A percentile compares a stretch with the other conserved stretches of the same genome.
Conservation (phyloP, 768 basidiomycete genomes). For the Tricholoma sp. region DNA sequence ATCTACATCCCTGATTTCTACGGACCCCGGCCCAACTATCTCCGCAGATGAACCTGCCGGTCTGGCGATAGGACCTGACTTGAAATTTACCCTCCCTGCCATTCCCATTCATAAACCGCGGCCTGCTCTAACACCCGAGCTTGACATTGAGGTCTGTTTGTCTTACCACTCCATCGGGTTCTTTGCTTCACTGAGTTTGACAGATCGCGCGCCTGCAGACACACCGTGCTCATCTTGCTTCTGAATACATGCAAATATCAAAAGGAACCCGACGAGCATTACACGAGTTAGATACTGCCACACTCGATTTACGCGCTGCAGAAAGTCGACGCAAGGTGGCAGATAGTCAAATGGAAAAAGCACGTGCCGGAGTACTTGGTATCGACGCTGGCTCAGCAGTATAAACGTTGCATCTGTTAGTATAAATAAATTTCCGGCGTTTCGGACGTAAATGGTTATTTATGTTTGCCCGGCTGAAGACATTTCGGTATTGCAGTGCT, state of each 20-base stretch:
- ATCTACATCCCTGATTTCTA: constrained; percentile 1
- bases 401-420: constrained; percentile 11
- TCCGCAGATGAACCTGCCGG: constrained; percentile 3
- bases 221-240: constrained; percentile 34
- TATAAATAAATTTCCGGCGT: background rate
- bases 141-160: constrained; percentile 15
- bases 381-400: constrained; percentile 36
- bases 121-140: constrained; percentile 21
- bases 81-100: constrained; percentile 17
- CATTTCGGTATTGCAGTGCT: constrained; percentile 60
- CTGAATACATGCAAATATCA: constrained; percentile 34
- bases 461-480: too few species aligned
- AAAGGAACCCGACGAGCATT: constrained; percentile 44
- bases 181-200: background rate
- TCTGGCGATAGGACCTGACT: constrained; percentile 1
- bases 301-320: constrained; percentile 54
- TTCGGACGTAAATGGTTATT: too few species aligned
- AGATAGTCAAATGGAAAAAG: constrained; percentile 55
- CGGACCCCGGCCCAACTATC: constrained; percentile 3
- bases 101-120: constrained; percentile 26
- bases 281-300: constrained; percentile 57
- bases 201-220: constrained; percentile 31
- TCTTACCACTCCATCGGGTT: background rate
- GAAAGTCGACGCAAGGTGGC: constrained; percentile 55
- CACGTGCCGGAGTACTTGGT: constrained; percentile 55